Conservation (phyloP, 768 basidiomycete species). For the Epithele typhae region DNA sequence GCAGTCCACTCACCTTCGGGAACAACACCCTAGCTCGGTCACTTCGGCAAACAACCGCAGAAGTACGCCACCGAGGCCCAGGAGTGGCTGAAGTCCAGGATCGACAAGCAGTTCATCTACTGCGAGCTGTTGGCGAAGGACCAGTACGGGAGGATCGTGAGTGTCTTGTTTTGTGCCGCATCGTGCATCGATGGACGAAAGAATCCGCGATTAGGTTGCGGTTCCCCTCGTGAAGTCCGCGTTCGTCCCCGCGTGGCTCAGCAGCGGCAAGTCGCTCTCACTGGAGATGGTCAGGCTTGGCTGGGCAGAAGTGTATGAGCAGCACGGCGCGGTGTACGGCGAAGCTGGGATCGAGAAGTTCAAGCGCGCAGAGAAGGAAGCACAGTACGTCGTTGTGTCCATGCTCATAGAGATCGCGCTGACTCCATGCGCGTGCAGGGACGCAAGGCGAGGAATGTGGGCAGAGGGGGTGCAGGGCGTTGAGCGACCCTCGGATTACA, state of each 20-base stretch:
- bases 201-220: slow-evolving; percentile 48
- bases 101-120: slow-evolving; percentile 57
- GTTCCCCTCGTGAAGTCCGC: slow-evolving; percentile 49
- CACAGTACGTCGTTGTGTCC: slow-evolving; percentile 5
- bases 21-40: slow-evolving; percentile 48
- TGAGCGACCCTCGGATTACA: neutral
- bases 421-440: neutral
- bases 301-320: slow-evolving; percentile 69
- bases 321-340: slow-evolving; percentile 77
- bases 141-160: slow-evolving; percentile 79
- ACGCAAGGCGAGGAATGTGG: neutral
- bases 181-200: neutral
- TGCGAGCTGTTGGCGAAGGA: slow-evolving; percentile 75
- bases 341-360: slow-evolving; percentile 58
- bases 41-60: slow-evolving; percentile 82
- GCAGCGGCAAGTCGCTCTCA: slow-evolving; percentile 44
- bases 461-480: neutral
- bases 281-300: slow-evolving; percentile 76
- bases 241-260: slow-evolving; percentile 46
- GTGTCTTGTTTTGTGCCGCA: slow-evolving; percentile 21
- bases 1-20: neutral
- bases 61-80: slow-evolving; percentile 71
- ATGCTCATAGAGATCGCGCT: neutral
- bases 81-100: slow-evolving; percentile 57
- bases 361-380: slow-evolving; percentile 47